Conservation (phyloP, 1,139 yeast genomes). For the Schwanniomyces etchellsii region DNA sequence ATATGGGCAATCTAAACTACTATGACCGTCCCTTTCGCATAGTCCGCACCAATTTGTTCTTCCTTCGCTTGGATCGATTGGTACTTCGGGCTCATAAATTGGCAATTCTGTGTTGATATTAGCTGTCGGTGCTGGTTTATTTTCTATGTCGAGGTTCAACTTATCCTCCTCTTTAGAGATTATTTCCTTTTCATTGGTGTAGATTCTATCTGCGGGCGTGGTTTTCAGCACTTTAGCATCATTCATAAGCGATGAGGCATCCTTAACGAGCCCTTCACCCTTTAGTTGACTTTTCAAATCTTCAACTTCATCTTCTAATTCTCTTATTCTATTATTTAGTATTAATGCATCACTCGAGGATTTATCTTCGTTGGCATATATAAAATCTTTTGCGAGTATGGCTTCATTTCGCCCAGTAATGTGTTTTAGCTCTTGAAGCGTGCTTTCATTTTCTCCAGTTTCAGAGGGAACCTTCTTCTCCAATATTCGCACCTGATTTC, state of each 20-base stretch:
- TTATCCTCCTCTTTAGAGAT: neutral
- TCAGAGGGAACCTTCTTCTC: neutral
- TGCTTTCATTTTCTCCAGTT: neutral
- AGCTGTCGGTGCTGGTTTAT: neutral
- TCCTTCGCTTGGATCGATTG: slow-evolving; percentile 69
- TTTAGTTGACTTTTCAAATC: neutral
- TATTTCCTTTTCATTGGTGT: slow-evolving; percentile 6
- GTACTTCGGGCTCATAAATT: slow-evolving; percentile 44
- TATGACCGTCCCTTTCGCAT: slow-evolving; percentile 88
- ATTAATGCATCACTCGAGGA: neutral
- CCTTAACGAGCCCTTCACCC: neutral
- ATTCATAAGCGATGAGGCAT: slow-evolving; percentile 8
- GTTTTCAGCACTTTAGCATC: slow-evolving; percentile 9
- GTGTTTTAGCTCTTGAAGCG: neutral
- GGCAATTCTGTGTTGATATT: slow-evolving; percentile 35
- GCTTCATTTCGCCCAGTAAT: neutral
- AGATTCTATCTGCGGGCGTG: slow-evolving; percentile 5
- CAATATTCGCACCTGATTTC: neutral
- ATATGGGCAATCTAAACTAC: slow-evolving; percentile 80
- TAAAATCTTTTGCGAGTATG: neutral
- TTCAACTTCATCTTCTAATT: neutral
- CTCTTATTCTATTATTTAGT: neutral
- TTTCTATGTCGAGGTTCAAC: neutral
- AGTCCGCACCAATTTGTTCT: slow-evolving; percentile 83
- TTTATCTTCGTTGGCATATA: neutral